Base-by-base conservation (phyloP, 257 asterid species). In the Ballota nigra region DNA sequence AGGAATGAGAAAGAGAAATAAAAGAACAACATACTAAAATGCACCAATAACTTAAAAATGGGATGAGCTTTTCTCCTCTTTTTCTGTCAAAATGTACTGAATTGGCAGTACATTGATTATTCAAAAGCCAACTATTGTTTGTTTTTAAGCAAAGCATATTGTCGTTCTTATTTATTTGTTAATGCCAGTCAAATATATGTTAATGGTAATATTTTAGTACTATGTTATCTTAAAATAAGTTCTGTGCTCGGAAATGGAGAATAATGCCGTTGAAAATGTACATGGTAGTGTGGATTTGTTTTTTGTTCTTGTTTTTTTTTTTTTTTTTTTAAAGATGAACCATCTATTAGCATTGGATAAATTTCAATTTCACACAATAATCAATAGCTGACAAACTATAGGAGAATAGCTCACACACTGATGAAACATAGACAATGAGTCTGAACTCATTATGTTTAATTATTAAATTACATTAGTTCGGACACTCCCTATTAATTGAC, bases 1-100 rank as follows among this genome's bases (percentile, higher is more conserved):
- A n/a, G 55, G 19, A 1, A 5, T 4, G 8, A 4, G 3, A 47
- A 47, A 47, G 12, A 16, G 55, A 1, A 38, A 47, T 15, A 15
- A 47, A 47, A 47, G 16, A 22, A 47, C 55, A 47, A 13, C 51
- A 41, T 41, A 41, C 51, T 41, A 13, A 47, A 47, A 47, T 47
- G 66, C 74, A 69, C 38, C 41, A 18, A 69, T 34, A 15, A 56
- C 18, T 34, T 55, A 22, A 53, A 23, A 36, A 33, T 33, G 53
- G 26, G 15, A 36, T 56, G 12, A 57, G 12, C 18, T 36, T 69
- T 52, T n/a, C 23, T 22, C 10, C 56, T 33, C 36, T 53, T n/a
- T 40, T 38, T 8, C 29, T 29, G 63, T 53, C 22, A 47, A 68
- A 53, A 53, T 33, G 15, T 68, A 69, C 74, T 69, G 38, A 55